A percentile compares a stretch with the other conserved stretches of the same genome.
Conservation (phyloP, 1,284 basidiomycete species). For the Stygiomarasmius scandens region DNA sequence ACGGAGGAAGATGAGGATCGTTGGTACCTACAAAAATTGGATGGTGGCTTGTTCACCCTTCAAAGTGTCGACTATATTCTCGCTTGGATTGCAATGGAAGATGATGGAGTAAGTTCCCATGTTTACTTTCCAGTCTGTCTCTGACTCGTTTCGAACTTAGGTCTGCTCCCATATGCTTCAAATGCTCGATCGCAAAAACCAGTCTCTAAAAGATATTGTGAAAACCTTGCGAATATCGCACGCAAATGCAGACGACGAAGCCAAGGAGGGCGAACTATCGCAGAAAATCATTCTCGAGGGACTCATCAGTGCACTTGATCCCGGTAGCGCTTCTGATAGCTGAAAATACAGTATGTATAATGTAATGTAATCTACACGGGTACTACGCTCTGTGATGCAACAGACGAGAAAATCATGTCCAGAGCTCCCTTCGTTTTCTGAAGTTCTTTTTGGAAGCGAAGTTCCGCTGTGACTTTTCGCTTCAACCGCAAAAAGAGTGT, state of each 20-base stretch:
- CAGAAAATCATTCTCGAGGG: slow-evolving; percentile 72
- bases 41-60: slow-evolving; percentile 85
- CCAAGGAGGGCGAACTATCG: slow-evolving; percentile 37
- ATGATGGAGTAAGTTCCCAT: slow-evolving; percentile 82
- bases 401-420: slow-evolving; percentile 87
- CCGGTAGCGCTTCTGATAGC: slow-evolving; percentile 8
- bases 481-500: slow-evolving; percentile 82
- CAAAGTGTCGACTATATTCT: slow-evolving; percentile 93
- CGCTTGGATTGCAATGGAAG: slow-evolving; percentile 97
- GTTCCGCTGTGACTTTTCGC: slow-evolving; percentile 83
- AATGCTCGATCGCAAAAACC: slow-evolving; percentile 75
- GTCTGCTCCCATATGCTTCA: slow-evolving; percentile 72
- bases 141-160: slow-evolving; percentile 42
- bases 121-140: slow-evolving; percentile 3
- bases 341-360: slow-evolving; percentile 8
- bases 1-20: slow-evolving; percentile 69
- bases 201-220: slow-evolving; percentile 67
- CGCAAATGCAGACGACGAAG: slow-evolving; percentile 71
- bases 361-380: slow-evolving; percentile 4
- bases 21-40: slow-evolving; percentile 84
- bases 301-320: slow-evolving; percentile 68
- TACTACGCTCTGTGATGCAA: slow-evolving; percentile 40
- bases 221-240: slow-evolving; percentile 66
- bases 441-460: slow-evolving; percentile 90
- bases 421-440: slow-evolving; percentile 85